Conservation (phyloP, 1,139 yeast species). For the Hyphopichia khmerensis region DNA sequence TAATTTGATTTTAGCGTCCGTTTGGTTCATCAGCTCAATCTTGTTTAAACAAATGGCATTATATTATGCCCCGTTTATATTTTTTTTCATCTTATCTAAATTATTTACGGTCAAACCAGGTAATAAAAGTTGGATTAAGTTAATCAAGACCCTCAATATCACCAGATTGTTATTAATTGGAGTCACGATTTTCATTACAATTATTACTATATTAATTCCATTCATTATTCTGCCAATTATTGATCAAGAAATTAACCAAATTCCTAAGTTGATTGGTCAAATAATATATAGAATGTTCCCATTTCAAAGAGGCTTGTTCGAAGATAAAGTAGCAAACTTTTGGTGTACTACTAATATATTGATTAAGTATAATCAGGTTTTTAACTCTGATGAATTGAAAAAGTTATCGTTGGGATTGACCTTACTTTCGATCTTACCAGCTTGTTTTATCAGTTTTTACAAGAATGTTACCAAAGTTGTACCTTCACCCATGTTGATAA, state of each 20-base stretch:
- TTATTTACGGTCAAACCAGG: constrained; percentile 12
- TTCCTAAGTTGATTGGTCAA: constrained; percentile 21
- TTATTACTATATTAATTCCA: constrained; percentile 58
- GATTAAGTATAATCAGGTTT: constrained; percentile 63
- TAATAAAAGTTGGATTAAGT: constrained; percentile 3
- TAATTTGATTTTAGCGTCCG: constrained; percentile 66
- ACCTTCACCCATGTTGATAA: constrained; percentile 20
- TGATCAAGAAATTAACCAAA: constrained; percentile 16
- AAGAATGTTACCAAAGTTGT: constrained; percentile 22
- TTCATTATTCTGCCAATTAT: constrained; percentile 37
- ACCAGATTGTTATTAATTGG: constrained; percentile 61
- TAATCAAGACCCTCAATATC: constrained; percentile 30
- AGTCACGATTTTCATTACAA: constrained; percentile 57
- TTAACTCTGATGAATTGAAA: constrained; percentile 61
- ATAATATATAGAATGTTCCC: constrained; percentile 78
- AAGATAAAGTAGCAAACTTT: constrained; percentile 94
- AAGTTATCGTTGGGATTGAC: constrained; percentile 64
- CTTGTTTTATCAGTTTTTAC: constrained; percentile 53
- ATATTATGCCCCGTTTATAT: constrained; percentile 87
- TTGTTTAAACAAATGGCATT: constrained; percentile 95
- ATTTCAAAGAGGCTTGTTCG: constrained; percentile 91
- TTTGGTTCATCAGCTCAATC: constrained; percentile 74
- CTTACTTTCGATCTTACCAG: constrained; percentile 63
- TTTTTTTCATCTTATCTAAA: constrained; percentile 67
- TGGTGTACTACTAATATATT: constrained; percentile 90